Evolutionary conservation across 164 flowering plant species (phyloP), one percentile per base, ranked within the genome.

Genomic region (Amborella trichopoda): DNA sequence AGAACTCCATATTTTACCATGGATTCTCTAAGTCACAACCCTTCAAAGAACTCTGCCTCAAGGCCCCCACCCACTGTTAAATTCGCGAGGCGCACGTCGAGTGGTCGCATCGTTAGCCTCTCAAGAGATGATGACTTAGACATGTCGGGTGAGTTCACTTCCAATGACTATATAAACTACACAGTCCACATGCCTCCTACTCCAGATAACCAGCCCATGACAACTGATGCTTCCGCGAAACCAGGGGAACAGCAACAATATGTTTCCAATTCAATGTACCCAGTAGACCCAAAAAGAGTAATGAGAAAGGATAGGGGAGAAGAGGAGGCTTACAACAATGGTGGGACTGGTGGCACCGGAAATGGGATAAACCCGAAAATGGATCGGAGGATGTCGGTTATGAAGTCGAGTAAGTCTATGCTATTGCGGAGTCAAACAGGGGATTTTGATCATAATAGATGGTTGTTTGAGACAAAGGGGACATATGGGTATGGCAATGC

Each of bases 181-280:
- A 86, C 94, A 0, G 98, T 86, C 2, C 32, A 81, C 36, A 73
- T 90, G 95, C 98, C 98, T 0, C 94, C 95, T 0, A 90, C 98
- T 0, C 98, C 98, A 0, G 95, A 86, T 55, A 86, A 86, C 68
- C 91, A 86, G 46, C 95, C 94, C 2, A 54, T 46, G 34, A 76
- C 18, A 14, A 28, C 3, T 26, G 25, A 42, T 16, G 10, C 43
- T 8, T 40, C 43, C 43, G 19, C 19, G 18, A 40, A 40, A 40
- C 19, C 43, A 1, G 46, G 8, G 18, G 24, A 16, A 13, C 28
- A 19, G 23, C 23, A 9, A 2, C 23, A 23, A 20, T 23, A 42
- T 22, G 46, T 23, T 4, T 22, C 23, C 25, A 42, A 13, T 26
- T 42, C 46, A 10, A 16, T 22, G 11, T 42, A 42, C 46, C 46